Conservation (phyloP, 2,329 filamentous ascomycete species). For the Xylaria polymorpha region DNA sequence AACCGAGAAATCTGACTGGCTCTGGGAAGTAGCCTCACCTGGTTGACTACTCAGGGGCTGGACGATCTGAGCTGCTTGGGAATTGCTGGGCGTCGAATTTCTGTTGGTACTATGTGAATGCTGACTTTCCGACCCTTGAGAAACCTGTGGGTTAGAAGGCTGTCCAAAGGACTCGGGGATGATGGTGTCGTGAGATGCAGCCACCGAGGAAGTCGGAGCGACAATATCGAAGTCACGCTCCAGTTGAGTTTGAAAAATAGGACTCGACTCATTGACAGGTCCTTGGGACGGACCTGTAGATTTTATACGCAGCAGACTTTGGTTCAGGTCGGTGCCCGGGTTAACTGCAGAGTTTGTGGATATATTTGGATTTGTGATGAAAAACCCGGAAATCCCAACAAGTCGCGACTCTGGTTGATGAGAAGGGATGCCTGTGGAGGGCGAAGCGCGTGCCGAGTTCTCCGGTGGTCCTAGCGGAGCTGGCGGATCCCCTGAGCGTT, state of each 20-base stretch:
- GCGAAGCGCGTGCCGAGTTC: slow-evolving; percentile 4
- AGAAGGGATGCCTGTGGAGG: slow-evolving; percentile 45
- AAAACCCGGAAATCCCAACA: slow-evolving; percentile 20
- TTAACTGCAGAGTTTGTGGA: slow-evolving; percentile 26
- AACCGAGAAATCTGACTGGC: slow-evolving; percentile 40
- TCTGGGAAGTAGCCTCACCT: slow-evolving; percentile 39
- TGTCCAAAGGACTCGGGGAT: slow-evolving; percentile 31
- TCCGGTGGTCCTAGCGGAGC: slow-evolving; percentile 18
- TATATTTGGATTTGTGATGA: slow-evolving; percentile 29
- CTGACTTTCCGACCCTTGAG: slow-evolving; percentile 33
- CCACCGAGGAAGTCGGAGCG: slow-evolving; percentile 18
- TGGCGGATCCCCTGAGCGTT: slow-evolving; percentile 12
- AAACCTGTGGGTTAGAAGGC: slow-evolving; percentile 20
- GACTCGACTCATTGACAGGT: slow-evolving; percentile 16
- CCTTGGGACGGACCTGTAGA: slow-evolving; percentile 17
- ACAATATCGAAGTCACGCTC: slow-evolving; percentile 19
- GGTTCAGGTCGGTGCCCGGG: slow-evolving; percentile 22
- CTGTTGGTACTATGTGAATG: slow-evolving; percentile 26
- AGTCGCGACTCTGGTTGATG: slow-evolving; percentile 44
- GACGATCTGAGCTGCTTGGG: slow-evolving; percentile 49
- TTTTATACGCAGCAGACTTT: slow-evolving; percentile 13
- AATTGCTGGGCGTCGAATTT: slow-evolving; percentile 36
- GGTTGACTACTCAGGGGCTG: slow-evolving; percentile 41
- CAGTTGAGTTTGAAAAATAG: slow-evolving; percentile 31
- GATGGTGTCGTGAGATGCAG: slow-evolving; percentile 24